phyloP scores from a whole-genome alignment of 345 rosid species.

The Erucastrum elatum region DNA sequence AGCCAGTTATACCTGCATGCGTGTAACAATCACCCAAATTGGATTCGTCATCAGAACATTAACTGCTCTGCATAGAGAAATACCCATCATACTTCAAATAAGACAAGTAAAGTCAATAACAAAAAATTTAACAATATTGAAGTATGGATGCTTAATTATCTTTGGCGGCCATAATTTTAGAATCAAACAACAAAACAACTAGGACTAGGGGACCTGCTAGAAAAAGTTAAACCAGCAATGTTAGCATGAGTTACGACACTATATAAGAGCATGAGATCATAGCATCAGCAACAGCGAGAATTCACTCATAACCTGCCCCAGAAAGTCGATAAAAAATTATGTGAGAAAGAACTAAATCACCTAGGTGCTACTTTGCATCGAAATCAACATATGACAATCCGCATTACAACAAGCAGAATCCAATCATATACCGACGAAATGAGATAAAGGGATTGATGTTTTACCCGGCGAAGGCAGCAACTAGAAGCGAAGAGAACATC shows the following conservation, averaged over 20 bases:
- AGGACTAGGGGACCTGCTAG: neutral
- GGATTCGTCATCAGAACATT: conserved; percentile 96
- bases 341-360: neutral
- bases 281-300: conserved; percentile 4
- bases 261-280: conserved; percentile 8
- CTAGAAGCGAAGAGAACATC: conserved; percentile 83
- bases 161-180: neutral
- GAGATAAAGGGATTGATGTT: neutral
- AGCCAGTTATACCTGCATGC: conserved; percentile 79
- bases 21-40: conserved; percentile 95
- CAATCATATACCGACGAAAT: neutral
- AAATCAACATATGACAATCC: conserved; percentile 5
- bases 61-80: conserved; percentile 58
- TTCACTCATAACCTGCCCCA: neutral
- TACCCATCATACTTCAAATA: conserved; percentile 25
- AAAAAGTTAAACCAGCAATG: neutral
- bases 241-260: neutral
- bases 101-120: neutral
- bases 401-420: neutral
- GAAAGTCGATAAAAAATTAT: neutral
- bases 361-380: neutral
- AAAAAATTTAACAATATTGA: neutral
- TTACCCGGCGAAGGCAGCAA: conserved; percentile 96
- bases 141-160: conserved; percentile 1
- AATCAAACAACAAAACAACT: neutral